Evolutionary conservation across 1,139 yeast species (phyloP).

Genomic region (Suhomyces bolitotheri): DNA sequence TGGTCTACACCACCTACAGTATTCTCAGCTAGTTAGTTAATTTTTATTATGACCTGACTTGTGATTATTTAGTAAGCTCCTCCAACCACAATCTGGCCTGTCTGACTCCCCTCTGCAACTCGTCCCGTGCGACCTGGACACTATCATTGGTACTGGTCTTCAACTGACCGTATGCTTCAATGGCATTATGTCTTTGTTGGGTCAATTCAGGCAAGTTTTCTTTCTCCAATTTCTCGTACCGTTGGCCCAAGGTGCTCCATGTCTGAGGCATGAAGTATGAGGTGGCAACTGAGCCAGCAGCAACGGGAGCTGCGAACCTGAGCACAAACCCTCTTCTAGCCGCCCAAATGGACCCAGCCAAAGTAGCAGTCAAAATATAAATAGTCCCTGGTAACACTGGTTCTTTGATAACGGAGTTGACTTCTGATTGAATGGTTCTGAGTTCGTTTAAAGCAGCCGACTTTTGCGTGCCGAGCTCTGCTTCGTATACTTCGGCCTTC

Average conservation of each 20-base stretch:
- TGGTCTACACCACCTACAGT: constrained; percentile 67
- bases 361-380: constrained; percentile 54
- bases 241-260: constrained; percentile 19
- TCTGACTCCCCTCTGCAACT: constrained; percentile 5
- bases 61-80: constrained; percentile 2
- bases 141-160: constrained; percentile 15
- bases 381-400: constrained; percentile 56
- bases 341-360: constrained; percentile 57
- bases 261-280: constrained; percentile 42
- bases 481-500: constrained; percentile 36
- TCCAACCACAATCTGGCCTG: constrained; percentile 7
- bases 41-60: no score
- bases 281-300: constrained; percentile 47
- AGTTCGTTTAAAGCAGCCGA: constrained; percentile 49
- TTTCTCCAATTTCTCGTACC: constrained; percentile 15
- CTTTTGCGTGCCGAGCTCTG: constrained; percentile 47
- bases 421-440: constrained; percentile 25
- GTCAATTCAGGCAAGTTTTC: constrained; percentile 16
- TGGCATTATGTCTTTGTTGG: constrained; percentile 17
- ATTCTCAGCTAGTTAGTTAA: constrained; percentile 18
- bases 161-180: constrained; percentile 15
- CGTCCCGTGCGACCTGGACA: constrained; percentile 4
- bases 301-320: constrained; percentile 51
- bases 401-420: constrained; percentile 33
- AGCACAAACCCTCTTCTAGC: constrained; percentile 47